Percentiles rank a stretch among this genome's conserved stretches.
Conservation (phyloP, 106 monocot species). For the Agapanthus africanus region DNA sequence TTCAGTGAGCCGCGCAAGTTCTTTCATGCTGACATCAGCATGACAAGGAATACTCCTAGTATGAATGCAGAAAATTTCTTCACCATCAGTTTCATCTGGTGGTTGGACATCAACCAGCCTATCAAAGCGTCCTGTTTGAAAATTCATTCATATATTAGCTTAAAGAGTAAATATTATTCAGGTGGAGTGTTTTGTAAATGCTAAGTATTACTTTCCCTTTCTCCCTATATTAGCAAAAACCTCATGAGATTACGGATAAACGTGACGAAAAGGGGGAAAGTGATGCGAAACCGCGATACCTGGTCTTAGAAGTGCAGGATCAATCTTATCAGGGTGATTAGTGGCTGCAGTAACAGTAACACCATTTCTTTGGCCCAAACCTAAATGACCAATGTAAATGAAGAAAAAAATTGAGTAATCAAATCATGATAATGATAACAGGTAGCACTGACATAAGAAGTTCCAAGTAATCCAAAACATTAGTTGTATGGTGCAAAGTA, state of each 20-base stretch:
- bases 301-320: conserved; percentile 84
- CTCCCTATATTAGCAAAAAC: background rate
- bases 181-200: background rate
- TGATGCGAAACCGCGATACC: conserved; percentile 26
- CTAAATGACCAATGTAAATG: conserved; percentile 47
- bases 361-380: conserved; percentile 72
- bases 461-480: no score
- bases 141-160: background rate
- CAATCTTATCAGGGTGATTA: conserved; percentile 97
- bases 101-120: conserved; percentile 76
- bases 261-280: background rate
- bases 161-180: background rate
- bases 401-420: no score
- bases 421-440: no score
- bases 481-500: no score
- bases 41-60: conserved; percentile 47
- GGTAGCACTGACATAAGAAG: no score
- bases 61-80: conserved; percentile 79
- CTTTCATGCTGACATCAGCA: conserved; percentile 43
- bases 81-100: conserved; percentile 63
- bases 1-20: conserved; percentile 66
- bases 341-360: conserved; percentile 93
- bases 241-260: background rate
- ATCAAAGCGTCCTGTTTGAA: conserved; percentile 78
- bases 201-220: background rate